phyloP scores from a whole-genome alignment of 2,329 filamentous ascomycete genomes.

The Fulvia fulva region DNA sequence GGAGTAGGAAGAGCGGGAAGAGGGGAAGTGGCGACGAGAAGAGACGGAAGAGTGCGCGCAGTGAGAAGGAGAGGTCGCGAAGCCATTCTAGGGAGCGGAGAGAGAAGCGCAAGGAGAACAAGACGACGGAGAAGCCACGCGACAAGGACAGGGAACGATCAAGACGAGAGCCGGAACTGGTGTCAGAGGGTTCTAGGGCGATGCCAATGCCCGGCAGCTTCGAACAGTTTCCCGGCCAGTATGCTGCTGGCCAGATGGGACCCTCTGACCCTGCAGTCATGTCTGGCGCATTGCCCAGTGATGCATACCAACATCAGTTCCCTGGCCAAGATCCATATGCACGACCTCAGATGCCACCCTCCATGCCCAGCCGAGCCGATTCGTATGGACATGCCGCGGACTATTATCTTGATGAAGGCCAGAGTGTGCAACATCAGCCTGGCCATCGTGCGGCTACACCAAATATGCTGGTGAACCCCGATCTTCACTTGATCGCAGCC shows the following conservation, averaged over 20 bases:
- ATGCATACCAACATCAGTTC: conserved; percentile 45
- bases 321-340: conserved; percentile 53
- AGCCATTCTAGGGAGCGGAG: conserved; percentile 22
- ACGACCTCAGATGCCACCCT: conserved; percentile 37
- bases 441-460: conserved; percentile 53
- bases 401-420: conserved; percentile 60
- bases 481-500: conserved; percentile 52
- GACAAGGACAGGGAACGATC: conserved; percentile 17
- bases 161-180: conserved; percentile 13
- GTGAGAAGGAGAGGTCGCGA: conserved; percentile 30
- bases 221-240: conserved; percentile 32
- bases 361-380: conserved; percentile 33
- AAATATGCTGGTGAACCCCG: conserved; percentile 52
- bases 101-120: conserved; percentile 19
- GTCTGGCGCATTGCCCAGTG: conserved; percentile 30
- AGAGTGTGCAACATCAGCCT: conserved; percentile 57
- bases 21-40: conserved; percentile 25
- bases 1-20: conserved; percentile 28
- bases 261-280: conserved; percentile 16
- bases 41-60: conserved; percentile 30
- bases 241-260: conserved; percentile 19
- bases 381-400: conserved; percentile 54
- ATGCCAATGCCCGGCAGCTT: conserved; percentile 30
- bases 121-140: conserved; percentile 16
- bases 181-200: conserved; percentile 20